Conservation (phyloP, 2,329 filamentous ascomycete genomes). For the Aspergillus neotritici region DNA sequence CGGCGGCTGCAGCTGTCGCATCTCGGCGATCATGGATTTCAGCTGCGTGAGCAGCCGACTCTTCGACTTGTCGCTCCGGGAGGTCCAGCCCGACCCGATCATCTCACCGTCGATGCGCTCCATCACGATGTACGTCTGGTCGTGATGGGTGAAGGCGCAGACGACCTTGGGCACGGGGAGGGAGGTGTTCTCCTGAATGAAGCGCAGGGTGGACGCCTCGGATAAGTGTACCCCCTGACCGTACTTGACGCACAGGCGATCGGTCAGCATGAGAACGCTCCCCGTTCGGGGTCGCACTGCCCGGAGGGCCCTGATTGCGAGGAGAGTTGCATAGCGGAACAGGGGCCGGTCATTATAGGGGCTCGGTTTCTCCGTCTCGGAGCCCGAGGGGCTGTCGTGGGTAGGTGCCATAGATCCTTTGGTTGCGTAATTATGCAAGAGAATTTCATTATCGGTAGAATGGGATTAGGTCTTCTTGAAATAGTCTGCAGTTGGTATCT, state of each 20-base stretch:
- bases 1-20: constrained; percentile 26
- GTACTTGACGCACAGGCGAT: constrained; percentile 30
- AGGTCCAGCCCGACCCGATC: constrained; percentile 27
- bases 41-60: constrained; percentile 33
- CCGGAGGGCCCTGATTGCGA: constrained; percentile 18
- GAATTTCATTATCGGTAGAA: too few relatives aligned
- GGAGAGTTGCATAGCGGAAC: constrained; percentile 16
- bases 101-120: constrained; percentile 36
- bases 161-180: constrained; percentile 36
- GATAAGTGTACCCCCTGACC: constrained; percentile 21
- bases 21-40: constrained; percentile 21
- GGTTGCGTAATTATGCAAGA: too few relatives aligned
- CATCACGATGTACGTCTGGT: constrained; percentile 37
- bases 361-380: too few relatives aligned
- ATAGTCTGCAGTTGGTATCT: too few relatives aligned
- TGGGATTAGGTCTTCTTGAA: too few relatives aligned
- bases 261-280: constrained; percentile 26
- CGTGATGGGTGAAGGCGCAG: constrained; percentile 31
- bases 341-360: constrained; percentile 10
- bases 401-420: too few relatives aligned
- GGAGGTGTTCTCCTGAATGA: constrained; percentile 33
- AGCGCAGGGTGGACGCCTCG: constrained; percentile 33
- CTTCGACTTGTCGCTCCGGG: constrained; percentile 27
- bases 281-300: constrained; percentile 17
- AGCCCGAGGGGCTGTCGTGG: too few relatives aligned